Conservation (phyloP, 2,329 filamentous ascomycete genomes). For the Aureobasidium sp. region DNA sequence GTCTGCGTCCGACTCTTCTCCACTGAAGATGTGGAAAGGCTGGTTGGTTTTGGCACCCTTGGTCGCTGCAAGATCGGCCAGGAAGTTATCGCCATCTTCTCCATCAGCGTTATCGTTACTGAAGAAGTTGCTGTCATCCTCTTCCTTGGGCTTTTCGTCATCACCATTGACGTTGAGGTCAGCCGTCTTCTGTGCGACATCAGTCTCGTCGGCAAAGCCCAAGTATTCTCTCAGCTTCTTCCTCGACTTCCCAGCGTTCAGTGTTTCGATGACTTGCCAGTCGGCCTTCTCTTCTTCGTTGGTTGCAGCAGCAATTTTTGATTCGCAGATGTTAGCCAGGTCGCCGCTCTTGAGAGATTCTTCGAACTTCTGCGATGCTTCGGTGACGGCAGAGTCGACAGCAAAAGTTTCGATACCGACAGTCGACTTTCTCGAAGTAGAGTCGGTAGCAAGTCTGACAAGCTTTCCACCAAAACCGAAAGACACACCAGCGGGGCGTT, state of each 20-base stretch:
- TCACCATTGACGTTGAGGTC: slow-evolving; percentile 46
- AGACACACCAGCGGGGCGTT: slow-evolving; percentile 74
- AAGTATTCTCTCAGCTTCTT: slow-evolving; percentile 82
- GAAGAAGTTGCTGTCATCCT: slow-evolving; percentile 57
- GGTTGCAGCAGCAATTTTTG: slow-evolving; percentile 65
- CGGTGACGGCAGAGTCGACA: slow-evolving; percentile 77
- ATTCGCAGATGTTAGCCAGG: slow-evolving; percentile 69
- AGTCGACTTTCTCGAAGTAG: slow-evolving; percentile 58
- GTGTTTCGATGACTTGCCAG: slow-evolving; percentile 87
- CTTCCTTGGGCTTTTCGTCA: slow-evolving; percentile 35
- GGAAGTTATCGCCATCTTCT: slow-evolving; percentile 73
- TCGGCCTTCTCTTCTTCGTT: slow-evolving; percentile 91
- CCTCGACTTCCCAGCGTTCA: slow-evolving; percentile 78
- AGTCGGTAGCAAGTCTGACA: slow-evolving; percentile 66
- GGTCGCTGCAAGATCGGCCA: slow-evolving; percentile 74
- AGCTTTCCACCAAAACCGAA: slow-evolving; percentile 96
- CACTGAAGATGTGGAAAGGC: slow-evolving; percentile 83
- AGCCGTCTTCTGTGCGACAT: slow-evolving; percentile 38
- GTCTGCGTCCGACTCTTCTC: slow-evolving; percentile 76
- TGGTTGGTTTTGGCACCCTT: slow-evolving; percentile 91
- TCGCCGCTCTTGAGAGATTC: slow-evolving; percentile 71
- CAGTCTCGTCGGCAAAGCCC: slow-evolving; percentile 62
- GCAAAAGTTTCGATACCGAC: slow-evolving; percentile 82
- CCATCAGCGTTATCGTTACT: slow-evolving; percentile 50
- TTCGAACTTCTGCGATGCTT: slow-evolving; percentile 80